Conservation (phyloP, 495 filamentous ascomycete genomes). For the Apodospora peruviana region DNA sequence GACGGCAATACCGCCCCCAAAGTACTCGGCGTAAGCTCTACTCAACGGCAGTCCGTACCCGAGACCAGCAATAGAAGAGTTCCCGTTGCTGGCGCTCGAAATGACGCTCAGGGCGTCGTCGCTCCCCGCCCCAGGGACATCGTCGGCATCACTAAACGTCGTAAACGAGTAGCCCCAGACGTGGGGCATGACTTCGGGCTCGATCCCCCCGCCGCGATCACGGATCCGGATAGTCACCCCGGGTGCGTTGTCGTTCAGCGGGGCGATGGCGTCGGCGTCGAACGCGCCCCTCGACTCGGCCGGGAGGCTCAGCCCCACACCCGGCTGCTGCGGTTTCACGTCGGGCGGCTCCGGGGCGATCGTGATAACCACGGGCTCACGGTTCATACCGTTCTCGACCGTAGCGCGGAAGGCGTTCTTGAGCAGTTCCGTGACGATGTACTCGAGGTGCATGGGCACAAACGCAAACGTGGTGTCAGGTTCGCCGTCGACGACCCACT, state of each 20-base stretch:
- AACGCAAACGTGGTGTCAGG: constrained; percentile 79
- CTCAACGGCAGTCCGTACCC: constrained; percentile 91
- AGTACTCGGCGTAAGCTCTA: constrained; percentile 95
- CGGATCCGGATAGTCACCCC: constrained; percentile 94
- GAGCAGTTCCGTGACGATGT: constrained; percentile 90
- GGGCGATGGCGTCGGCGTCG: constrained; percentile 40
- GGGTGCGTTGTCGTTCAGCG: constrained; percentile 59
- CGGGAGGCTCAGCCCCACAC: constrained; percentile 75
- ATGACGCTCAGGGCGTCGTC: constrained; percentile 68
- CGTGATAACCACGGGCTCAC: constrained; percentile 81
- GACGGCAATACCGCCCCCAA: constrained; percentile 90
- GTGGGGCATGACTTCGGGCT: constrained; percentile 70
- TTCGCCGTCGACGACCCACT: constrained; percentile 74
- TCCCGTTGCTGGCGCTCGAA: constrained; percentile 58
- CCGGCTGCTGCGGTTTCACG: constrained; percentile 37
- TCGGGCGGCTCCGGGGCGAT: constrained; percentile 76
- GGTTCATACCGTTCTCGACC: constrained; percentile 72
- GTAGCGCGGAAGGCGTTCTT: constrained; percentile 96
- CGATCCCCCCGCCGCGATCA: constrained; percentile 90
- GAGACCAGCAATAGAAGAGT: constrained; percentile 79
- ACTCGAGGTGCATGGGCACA: constrained; percentile 91
- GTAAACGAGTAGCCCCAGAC: constrained; percentile 97
- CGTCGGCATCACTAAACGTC: constrained; percentile 72
- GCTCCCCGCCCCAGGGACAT: constrained; percentile 27
- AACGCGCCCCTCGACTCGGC: constrained; percentile 50